Conservation (phyloP, 441 rosid species). For the Hura crepitans region DNA sequence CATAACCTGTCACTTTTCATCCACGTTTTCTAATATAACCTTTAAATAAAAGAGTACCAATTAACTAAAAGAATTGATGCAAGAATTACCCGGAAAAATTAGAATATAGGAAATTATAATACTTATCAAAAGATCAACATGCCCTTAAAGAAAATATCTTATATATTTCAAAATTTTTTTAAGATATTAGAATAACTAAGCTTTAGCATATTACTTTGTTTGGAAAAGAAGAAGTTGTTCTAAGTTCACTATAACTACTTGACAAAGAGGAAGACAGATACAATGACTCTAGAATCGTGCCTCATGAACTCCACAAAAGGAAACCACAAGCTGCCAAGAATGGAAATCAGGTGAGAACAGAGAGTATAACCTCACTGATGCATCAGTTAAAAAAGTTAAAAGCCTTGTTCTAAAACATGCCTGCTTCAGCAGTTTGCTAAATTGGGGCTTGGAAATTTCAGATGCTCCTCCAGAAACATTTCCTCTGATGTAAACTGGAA, state of each 20-base stretch:
- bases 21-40: neutral
- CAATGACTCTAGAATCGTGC: neutral
- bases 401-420: conserved; percentile 21
- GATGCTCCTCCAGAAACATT: conserved; percentile 26
- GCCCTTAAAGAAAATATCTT: neutral
- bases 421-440: conserved; percentile 36
- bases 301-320: neutral
- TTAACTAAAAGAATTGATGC: neutral
- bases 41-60: no score
- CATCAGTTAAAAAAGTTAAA: neutral
- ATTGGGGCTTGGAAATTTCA: conserved; percentile 35
- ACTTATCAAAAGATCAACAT: neutral
- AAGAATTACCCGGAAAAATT: neutral
- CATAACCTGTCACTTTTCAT: neutral
- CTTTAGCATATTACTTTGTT: neutral
- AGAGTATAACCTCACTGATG: no score
- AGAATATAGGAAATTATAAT: neutral
- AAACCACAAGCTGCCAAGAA: neutral
- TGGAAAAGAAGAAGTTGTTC: no score
- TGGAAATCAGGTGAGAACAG: neutral
- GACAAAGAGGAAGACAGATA: no score
- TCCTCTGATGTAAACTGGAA: conserved; percentile 38
- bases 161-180: neutral
- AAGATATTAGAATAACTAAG: neutral
- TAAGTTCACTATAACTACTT: neutral